Evolutionary conservation across 2,329 filamentous ascomycete species (phyloP).

Genomic region (Alternaria atra): DNA sequence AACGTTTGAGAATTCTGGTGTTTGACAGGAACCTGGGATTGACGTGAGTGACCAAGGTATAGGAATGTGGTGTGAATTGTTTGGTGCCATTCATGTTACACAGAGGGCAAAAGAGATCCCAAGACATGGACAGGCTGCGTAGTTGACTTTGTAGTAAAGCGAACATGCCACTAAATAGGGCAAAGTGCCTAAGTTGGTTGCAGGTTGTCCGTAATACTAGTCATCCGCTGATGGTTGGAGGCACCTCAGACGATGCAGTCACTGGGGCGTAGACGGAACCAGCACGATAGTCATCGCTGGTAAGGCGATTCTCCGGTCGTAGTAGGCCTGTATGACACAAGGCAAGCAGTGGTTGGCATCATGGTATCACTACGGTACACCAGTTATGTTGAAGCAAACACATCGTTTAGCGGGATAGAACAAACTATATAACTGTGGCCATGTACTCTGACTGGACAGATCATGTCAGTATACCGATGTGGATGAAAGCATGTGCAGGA

Average conservation of each 20-base stretch:
- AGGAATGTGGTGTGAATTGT: not conserved
- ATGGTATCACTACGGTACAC: slow-evolving; percentile 3
- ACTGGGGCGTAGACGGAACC: not conserved
- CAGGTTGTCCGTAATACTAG: not conserved
- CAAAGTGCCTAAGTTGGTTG: not conserved
- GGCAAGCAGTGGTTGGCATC: slow-evolving; percentile 1
- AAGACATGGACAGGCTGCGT: not conserved
- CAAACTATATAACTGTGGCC: not conserved
- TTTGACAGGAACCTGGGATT: not conserved
- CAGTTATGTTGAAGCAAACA: slow-evolving; percentile 9
- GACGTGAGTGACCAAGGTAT: not conserved
- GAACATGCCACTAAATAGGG: not conserved
- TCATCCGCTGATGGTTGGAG: not conserved
- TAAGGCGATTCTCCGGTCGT: not conserved
- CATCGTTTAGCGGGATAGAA: not conserved
- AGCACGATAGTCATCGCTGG: not conserved
- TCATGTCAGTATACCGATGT: not conserved
- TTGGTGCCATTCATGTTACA: slow-evolving; percentile 1
- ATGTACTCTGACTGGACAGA: not conserved
- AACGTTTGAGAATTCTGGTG: not conserved
- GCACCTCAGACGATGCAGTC: not conserved
- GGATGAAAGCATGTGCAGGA: not conserved
- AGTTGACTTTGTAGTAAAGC: slow-evolving; percentile 3
- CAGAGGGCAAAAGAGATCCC: not conserved
- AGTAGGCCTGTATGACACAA: slow-evolving; percentile 1